These are phyloP conservation scores for Setomelanomma holmii DNA, from an alignment of 2,329 filamentous ascomycete species.

Conservation along the genomic window DNA sequence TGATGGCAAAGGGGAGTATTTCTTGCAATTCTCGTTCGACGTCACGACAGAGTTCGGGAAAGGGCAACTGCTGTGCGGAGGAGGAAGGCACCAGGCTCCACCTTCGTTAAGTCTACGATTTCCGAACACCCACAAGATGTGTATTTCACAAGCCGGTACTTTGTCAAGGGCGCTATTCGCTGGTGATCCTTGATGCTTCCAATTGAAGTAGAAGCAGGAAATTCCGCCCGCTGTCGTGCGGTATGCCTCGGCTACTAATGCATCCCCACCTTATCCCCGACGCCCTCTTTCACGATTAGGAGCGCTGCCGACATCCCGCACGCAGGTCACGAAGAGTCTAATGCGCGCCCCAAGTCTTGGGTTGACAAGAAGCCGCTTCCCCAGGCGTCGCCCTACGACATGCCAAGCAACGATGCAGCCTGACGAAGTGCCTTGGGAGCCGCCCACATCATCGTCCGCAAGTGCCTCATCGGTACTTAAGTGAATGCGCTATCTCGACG, in stretches of 20 bases:
- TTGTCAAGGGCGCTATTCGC: conserved; percentile 10
- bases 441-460: conserved; percentile 26
- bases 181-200: not conserved
- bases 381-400: conserved; percentile 13
- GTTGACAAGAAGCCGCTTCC: conserved; percentile 4
- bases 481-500: conserved; percentile 15
- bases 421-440: conserved; percentile 27
- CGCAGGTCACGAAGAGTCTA: not conserved
- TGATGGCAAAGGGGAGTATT: not conserved
- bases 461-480: conserved; percentile 23
- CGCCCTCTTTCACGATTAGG: conserved; percentile 4
- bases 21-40: not conserved
- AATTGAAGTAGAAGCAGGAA: not conserved
- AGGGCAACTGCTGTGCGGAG: conserved; percentile 6
- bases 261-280: conserved; percentile 2
- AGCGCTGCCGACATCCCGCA: conserved; percentile 3
- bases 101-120: conserved; percentile 14
- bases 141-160: conserved; percentile 4
- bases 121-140: conserved; percentile 12
- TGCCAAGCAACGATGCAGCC: conserved; percentile 33
- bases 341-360: conserved; percentile 1
- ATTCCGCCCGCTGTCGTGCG: not conserved
- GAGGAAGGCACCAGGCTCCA: conserved; percentile 7
- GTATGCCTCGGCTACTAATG: conserved; percentile 12
- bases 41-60: conserved; percentile 4